Percentiles rank a stretch among this genome's conserved stretches.
These are phyloP conservation scores for Nematocida minor DNA, from an alignment of 371 early-diverging fungal genomes.

Conservation along the genomic window DNA sequence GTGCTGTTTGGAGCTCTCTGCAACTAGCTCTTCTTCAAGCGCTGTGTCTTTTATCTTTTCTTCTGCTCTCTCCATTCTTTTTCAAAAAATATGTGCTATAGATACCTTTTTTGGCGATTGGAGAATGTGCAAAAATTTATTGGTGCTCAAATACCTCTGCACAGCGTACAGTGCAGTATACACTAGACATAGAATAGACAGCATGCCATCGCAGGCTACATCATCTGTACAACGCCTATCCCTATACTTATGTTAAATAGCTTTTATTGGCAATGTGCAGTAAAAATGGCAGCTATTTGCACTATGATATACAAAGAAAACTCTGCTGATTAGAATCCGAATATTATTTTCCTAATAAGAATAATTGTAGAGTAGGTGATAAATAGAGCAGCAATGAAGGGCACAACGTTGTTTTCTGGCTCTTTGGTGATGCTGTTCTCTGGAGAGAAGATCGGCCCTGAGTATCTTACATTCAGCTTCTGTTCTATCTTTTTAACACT, in stretches of 20 bases:
- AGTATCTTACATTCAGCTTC: not conserved
- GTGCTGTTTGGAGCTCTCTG: not conserved
- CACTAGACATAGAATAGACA: too few relatives aligned
- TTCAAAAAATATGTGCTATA: too few relatives aligned
- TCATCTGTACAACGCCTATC: too few relatives aligned
- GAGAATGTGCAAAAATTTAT: too few relatives aligned
- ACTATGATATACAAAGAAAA: not conserved
- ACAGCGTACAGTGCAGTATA: too few relatives aligned
- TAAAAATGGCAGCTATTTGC: too few relatives aligned
- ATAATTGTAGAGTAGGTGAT: not conserved
- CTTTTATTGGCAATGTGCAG: too few relatives aligned
- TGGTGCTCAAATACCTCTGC: too few relatives aligned
- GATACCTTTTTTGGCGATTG: too few relatives aligned
- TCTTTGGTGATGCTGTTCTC: not conserved
- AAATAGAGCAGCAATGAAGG: not conserved
- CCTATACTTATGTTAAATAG: too few relatives aligned
- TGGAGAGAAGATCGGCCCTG: not conserved
- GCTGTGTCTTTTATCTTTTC: not conserved
- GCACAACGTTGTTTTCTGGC: not conserved
- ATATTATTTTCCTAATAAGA: not conserved
- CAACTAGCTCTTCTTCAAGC: not conserved
- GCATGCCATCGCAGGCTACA: too few relatives aligned
- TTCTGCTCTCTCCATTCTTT: not conserved
- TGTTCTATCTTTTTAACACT: constrained; percentile 18
- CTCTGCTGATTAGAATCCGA: not conserved